Evolutionary conservation across 106 monocot species (phyloP).

Genomic region (Allium cepa): DNA sequence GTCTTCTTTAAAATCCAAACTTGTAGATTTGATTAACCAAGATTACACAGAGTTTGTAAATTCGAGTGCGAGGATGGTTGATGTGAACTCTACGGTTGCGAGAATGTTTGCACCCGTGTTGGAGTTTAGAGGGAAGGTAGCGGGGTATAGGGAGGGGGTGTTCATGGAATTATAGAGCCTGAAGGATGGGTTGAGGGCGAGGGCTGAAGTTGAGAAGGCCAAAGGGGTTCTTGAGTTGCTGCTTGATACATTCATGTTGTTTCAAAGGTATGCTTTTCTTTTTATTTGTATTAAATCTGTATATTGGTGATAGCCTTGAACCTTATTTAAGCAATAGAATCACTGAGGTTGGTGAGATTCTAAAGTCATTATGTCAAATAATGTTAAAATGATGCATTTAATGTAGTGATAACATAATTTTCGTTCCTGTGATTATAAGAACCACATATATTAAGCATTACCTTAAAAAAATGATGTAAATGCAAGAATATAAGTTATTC

Average conservation of each 20-base stretch:
- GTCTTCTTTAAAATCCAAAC: slow-evolving; percentile 64
- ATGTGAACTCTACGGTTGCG: slow-evolving; percentile 62
- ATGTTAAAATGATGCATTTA: no score
- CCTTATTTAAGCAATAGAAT: no score
- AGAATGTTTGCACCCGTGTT: slow-evolving; percentile 72
- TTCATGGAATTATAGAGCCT: slow-evolving; percentile 38
- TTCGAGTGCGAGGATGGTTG: slow-evolving; percentile 75
- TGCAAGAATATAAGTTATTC: no score
- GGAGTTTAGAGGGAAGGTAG: slow-evolving; percentile 67
- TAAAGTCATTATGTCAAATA: no score
- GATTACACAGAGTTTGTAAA: slow-evolving; percentile 93
- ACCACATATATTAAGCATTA: no score
- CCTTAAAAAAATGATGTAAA: no score
- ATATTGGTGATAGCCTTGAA: no score
- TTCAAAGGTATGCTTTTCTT: slow-evolving; percentile 50
- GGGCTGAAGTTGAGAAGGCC: slow-evolving; percentile 61
- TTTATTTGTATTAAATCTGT: no score
- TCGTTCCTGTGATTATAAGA: no score
- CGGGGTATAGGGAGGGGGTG: slow-evolving; percentile 28
- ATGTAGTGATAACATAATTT: no score
- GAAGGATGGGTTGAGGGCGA: slow-evolving; percentile 42
- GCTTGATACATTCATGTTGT: slow-evolving; percentile 89
- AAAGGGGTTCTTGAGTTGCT: slow-evolving; percentile 76
- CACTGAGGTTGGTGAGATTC: no score
- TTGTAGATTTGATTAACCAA: slow-evolving; percentile 90